A percentile compares a stretch with the other conserved stretches of the same genome.
phyloP scores from a whole-genome alignment of 1,284 basidiomycete species.

The Phellopilus nigrolimitatus region DNA sequence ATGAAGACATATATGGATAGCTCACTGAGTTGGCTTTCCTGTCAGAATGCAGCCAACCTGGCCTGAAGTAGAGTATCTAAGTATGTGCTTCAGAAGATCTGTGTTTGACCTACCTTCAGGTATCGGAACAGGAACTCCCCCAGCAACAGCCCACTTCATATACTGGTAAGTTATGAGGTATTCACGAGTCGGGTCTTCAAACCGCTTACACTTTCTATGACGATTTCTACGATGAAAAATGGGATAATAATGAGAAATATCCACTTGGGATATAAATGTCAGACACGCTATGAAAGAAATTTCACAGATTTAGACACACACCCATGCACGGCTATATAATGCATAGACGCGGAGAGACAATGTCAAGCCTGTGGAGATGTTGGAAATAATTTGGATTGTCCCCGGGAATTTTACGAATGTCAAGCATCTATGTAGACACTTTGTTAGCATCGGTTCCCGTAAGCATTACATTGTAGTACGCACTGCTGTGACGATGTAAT shows the following conservation, averaged over 20 bases:
- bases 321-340: conserved; percentile 1
- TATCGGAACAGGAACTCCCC: conserved; percentile 11
- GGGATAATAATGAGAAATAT: neutral
- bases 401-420: conserved; percentile 10
- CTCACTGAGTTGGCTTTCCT: conserved; percentile 11
- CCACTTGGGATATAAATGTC: neutral
- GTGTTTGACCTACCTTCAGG: conserved; percentile 5
- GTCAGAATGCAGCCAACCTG: conserved; percentile 14
- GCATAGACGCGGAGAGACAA: conserved; percentile 7
- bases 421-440: neutral
- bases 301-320: neutral
- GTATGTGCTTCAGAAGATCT: too few species aligned
- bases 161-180: neutral
- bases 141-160: conserved; percentile 17
- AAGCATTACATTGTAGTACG: neutral
- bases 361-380: conserved; percentile 7
- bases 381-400: conserved; percentile 6
- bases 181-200: too few species aligned
- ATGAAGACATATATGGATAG: neutral
- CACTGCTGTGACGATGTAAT: neutral
- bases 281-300: neutral
- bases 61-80: conserved; percentile 7
- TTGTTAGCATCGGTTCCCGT: neutral
- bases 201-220: neutral
- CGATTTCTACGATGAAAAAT: neutral